phyloP scores from a whole-genome alignment of 495 filamentous ascomycete genomes.

The Bombardia bombarda region DNA sequence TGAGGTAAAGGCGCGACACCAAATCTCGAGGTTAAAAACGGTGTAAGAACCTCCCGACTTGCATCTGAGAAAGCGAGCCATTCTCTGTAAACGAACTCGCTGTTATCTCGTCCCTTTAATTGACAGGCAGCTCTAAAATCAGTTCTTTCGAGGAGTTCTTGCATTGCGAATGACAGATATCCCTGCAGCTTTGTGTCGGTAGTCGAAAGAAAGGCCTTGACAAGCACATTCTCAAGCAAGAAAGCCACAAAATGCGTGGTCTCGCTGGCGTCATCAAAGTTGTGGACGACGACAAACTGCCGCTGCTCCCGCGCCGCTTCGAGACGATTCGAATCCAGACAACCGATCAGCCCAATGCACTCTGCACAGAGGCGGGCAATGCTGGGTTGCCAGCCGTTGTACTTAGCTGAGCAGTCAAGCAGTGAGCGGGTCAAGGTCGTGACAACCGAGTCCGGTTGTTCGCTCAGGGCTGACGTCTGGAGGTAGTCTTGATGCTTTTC shows the following conservation, averaged over 20 bases:
- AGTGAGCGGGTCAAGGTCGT: constrained; percentile 62
- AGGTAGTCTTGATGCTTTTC: constrained; percentile 68
- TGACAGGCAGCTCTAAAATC: constrained; percentile 53
- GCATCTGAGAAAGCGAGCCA: constrained; percentile 70
- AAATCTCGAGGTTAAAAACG: constrained; percentile 80
- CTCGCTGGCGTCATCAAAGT: constrained; percentile 73
- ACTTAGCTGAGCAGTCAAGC: constrained; percentile 75
- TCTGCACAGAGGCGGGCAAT: constrained; percentile 67
- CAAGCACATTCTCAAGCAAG: constrained; percentile 75
- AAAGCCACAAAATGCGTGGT: constrained; percentile 81
- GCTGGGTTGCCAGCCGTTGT: constrained; percentile 55
- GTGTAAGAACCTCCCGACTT: constrained; percentile 69
- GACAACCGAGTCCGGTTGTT: constrained; percentile 75
- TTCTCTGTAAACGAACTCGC: constrained; percentile 43
- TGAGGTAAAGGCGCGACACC: constrained; percentile 53
- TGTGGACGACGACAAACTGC: constrained; percentile 74
- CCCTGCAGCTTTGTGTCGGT: constrained; percentile 80
- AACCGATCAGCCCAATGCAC: constrained; percentile 81
- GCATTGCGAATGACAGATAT: constrained; percentile 88
- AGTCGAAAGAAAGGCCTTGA: constrained; percentile 83
- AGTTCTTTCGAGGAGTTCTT: constrained; percentile 74
- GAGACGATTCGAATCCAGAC: constrained; percentile 81
- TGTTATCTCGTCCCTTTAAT: constrained; percentile 10
- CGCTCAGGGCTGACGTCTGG: constrained; percentile 72
- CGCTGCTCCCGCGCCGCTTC: constrained; percentile 69